Conservation (phyloP, 352 stramenopile species). For the Phytophthora pistaciae region DNA sequence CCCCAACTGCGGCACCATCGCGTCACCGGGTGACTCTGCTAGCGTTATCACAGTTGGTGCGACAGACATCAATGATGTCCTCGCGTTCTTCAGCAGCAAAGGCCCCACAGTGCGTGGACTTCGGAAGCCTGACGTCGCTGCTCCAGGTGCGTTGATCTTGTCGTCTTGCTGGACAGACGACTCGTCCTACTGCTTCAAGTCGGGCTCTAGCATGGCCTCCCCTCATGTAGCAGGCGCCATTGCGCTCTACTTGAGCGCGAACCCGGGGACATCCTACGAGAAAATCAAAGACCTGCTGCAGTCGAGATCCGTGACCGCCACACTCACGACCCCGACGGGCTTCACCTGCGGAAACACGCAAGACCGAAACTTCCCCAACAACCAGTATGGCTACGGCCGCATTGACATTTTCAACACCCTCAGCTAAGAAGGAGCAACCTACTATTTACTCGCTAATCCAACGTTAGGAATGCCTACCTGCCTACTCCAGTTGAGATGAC, state of each 20-base stretch:
- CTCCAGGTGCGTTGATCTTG: slow-evolving; percentile 53
- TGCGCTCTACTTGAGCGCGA: slow-evolving; percentile 58
- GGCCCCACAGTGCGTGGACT: slow-evolving; percentile 52
- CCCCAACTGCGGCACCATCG: slow-evolving; percentile 54
- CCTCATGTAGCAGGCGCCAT: slow-evolving; percentile 69
- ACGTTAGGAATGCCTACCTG: not conserved
- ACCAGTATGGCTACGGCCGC: slow-evolving; percentile 62
- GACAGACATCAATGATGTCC: slow-evolving; percentile 52
- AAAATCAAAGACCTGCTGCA: slow-evolving; percentile 53
- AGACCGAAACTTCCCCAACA: slow-evolving; percentile 65
- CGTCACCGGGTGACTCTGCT: slow-evolving; percentile 58
- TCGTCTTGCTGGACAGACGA: slow-evolving; percentile 63
- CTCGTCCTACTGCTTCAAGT: slow-evolving; percentile 61
- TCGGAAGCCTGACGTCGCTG: slow-evolving; percentile 64
- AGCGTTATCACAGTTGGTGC: slow-evolving; percentile 73
- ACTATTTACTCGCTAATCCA: not conserved
- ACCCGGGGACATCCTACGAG: slow-evolving; percentile 48
- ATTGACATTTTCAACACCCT: slow-evolving; percentile 50
- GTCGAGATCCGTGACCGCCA: slow-evolving; percentile 31
- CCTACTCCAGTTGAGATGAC: not conserved
- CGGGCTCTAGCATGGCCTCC: slow-evolving; percentile 71
- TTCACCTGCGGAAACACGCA: slow-evolving; percentile 48
- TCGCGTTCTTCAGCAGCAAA: slow-evolving; percentile 65
- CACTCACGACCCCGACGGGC: slow-evolving; percentile 39
- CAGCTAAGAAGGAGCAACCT: slow-evolving; percentile 13